Base-by-base conservation (phyloP, 768 basidiomycete genomes). In the Fistulinella prunicolor region DNA sequence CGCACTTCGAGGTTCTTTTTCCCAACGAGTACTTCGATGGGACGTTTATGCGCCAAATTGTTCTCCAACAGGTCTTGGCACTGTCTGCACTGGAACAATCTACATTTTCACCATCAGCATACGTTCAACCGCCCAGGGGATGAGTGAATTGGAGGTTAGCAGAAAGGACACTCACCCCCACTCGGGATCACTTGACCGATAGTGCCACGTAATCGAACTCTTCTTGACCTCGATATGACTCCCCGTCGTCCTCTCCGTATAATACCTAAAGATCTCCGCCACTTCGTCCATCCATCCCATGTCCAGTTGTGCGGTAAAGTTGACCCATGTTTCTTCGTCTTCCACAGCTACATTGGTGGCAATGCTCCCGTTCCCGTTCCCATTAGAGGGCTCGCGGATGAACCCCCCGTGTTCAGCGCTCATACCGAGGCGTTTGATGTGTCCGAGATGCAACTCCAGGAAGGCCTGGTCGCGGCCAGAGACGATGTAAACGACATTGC, bases 1-100 rank as follows among this genome's bases (percentile, higher is more conserved):
- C 95, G 83, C 19, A 97, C 94, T 72, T 99, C 95, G 37, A 99
- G 76, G 67, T 97, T 97, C 83, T 97, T 97, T 78, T 99, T 99
- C 17, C 95, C 95, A 24, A 95, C 88, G 42, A 96, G 82, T 5
- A 96, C 93, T 71, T 99, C 95, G 50, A 99, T 97, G 7, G 95
- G 94, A 40, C 94, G 78, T 66, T 94, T 90, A 56, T 91, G 85
- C 36, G 86, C 90, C 54, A 99, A 66, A 63, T 92, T 95, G 68
- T 92, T 94, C 77, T 98, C 94, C 42, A 98, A 73, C 57, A 98
- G 70, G 66, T 97, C 95, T 61, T 96, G 91, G 65, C 93, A 95
- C 68, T 99, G 95, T 60, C 92, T 82, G 70, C 94, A 95, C 70
- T 95, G 89, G 85, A 94, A 95, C 58, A 81, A 76, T 46, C 89